These are phyloP conservation scores for Leishmania braziliensis DNA, from an alignment of 208 protist genomes.

Conservation along the genomic window DNA sequence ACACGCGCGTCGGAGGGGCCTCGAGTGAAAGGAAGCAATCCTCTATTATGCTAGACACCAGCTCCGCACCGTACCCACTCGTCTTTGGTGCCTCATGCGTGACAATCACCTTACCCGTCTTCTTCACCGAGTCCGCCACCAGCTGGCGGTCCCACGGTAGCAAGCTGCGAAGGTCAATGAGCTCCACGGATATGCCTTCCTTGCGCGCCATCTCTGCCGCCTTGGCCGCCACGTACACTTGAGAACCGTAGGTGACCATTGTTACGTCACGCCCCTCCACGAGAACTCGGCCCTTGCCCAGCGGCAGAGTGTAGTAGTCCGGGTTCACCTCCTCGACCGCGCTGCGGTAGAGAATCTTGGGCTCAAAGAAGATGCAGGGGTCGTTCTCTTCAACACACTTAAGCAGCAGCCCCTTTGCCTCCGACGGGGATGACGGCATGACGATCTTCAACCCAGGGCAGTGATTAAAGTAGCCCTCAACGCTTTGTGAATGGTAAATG, in stretches of 20 bases:
- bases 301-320: constrained; percentile 93
- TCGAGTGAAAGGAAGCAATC: constrained; percentile 96
- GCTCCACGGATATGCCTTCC: constrained; percentile 91
- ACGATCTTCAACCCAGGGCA: constrained; percentile 91
- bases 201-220: constrained; percentile 82
- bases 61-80: constrained; percentile 95
- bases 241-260: constrained; percentile 94
- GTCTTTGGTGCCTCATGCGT: constrained; percentile 96
- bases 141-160: constrained; percentile 96
- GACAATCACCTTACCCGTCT: constrained; percentile 92
- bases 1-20: constrained; percentile 96
- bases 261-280: constrained; percentile 94
- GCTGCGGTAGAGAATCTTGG: constrained; percentile 95
- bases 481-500: constrained; percentile 96
- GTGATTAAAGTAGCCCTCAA: constrained; percentile 97
- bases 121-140: constrained; percentile 90
- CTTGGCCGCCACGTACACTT: constrained; percentile 80
- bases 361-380: constrained; percentile 97
- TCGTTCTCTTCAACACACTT: constrained; percentile 93
- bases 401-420: constrained; percentile 92
- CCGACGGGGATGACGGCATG: constrained; percentile 78
- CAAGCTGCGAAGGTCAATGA: constrained; percentile 97
- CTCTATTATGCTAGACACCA: constrained; percentile 91
- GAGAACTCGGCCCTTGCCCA: constrained; percentile 93
- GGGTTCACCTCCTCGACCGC: constrained; percentile 92